Evolutionary conservation across 306 rosid genomes (phyloP), one percentile per base, ranked within the genome.

Genomic region (Casuarina equisetifolia): DNA sequence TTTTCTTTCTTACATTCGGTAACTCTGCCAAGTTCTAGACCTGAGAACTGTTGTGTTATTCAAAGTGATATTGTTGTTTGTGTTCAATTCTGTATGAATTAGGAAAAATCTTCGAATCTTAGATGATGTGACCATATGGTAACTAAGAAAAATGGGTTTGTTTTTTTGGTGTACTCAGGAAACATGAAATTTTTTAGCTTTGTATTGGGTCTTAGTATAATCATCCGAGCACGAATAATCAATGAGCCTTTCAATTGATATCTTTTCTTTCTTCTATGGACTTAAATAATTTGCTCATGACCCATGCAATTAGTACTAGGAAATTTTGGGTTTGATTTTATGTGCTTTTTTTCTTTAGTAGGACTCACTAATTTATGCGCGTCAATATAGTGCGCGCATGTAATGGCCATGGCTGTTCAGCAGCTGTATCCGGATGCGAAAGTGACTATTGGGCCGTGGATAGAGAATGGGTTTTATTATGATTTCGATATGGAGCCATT

Each of bases 361-460:
- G 75, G 74, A 62, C 71, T 83, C 70, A 83, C 32, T 72, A 62
- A 66, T 48, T 69, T 59, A 16, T 48, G 39, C 76, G 78, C 74
- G 12, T 51, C 39, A 54, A n/a, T 82, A 72, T 79, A 92, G 99
- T 92, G 97, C 84, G 99, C 97, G 3, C 99, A 95, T 86, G 99
- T 95, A 78, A 95, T 95, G 99, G 99, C 99, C 67, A 95, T 95
- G 99, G 99, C 98, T 11, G 99, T 95, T 85, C 98, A 95, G 83
- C 92, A 91, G 85, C 91, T 92, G 75, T 92, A 66, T 80, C 98
- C 98, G 20, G 82, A 92, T 78, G 99, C 99, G 4, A 95, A 95
- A 85, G 99, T 92, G 72, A 95, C 99, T 2, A 95, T 92, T 72
- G 99, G 99, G 43, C 99, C 98, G 52, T 91, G 99, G 99, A 95